A percentile compares a stretch with the other conserved stretches of the same genome.
phyloP scores from a whole-genome alignment of 805 yeast species.

The Schwanniomyces yamadae region DNA sequence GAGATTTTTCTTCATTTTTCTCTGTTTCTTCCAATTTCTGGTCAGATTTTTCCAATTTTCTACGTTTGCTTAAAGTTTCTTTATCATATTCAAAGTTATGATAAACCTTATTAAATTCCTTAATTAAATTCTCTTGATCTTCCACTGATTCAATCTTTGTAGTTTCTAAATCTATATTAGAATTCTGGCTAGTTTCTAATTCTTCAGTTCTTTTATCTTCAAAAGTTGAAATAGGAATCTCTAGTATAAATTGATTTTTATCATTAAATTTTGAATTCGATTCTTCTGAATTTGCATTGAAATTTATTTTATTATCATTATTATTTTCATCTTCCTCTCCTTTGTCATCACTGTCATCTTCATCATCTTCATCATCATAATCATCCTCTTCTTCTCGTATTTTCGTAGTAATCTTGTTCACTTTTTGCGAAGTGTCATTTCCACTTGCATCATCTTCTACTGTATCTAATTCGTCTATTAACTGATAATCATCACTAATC shows the following conservation, averaged over 20 bases:
- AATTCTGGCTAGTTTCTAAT: slow-evolving; percentile 9
- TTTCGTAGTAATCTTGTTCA: slow-evolving; percentile 6
- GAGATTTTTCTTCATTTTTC: slow-evolving; percentile 7
- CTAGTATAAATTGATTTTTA: slow-evolving; percentile 29
- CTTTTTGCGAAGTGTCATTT: slow-evolving; percentile 3
- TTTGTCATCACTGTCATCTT: slow-evolving; percentile 10
- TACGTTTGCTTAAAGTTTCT: slow-evolving; percentile 71
- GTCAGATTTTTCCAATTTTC: slow-evolving; percentile 79
- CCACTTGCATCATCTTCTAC: slow-evolving; percentile 19
- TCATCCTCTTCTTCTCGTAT: slow-evolving; percentile 40
- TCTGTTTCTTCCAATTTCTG: slow-evolving; percentile 51
- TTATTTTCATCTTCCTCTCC: slow-evolving; percentile 7
- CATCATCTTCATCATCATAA: slow-evolving; percentile 29
- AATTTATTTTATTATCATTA: not conserved
- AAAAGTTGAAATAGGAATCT: slow-evolving; percentile 32
- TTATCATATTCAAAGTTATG: slow-evolving; percentile 75
- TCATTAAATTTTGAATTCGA: slow-evolving; percentile 21
- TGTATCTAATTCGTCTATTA: slow-evolving; percentile 32
- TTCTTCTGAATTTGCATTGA: not conserved
- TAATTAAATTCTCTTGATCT: slow-evolving; percentile 48
- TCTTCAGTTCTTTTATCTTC: slow-evolving; percentile 7
- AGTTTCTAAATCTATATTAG: slow-evolving; percentile 7
- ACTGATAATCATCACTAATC: slow-evolving; percentile 32
- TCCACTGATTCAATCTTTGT: slow-evolving; percentile 17
- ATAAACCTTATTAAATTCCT: slow-evolving; percentile 68